These are phyloP conservation scores for Calonectria multiphialidica DNA, from an alignment of 2,329 filamentous ascomycete species.

Conservation along the genomic window DNA sequence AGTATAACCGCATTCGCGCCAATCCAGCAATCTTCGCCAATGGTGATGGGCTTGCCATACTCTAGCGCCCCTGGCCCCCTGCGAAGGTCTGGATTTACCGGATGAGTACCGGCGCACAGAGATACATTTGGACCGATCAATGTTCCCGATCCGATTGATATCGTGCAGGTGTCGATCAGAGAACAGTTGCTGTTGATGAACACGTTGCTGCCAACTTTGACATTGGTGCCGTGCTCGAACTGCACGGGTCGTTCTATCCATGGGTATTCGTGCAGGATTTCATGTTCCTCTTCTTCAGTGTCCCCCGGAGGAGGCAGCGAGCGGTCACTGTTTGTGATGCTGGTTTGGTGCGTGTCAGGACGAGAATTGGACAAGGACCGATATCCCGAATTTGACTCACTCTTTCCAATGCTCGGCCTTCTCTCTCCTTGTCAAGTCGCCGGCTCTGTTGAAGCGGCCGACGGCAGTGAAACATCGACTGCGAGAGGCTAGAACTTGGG, in stretches of 20 bases:
- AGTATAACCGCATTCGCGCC: constrained; percentile 79
- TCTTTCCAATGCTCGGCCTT: constrained; percentile 79
- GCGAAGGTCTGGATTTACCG: constrained; percentile 78
- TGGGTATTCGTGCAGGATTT: constrained; percentile 72
- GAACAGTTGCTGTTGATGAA: constrained; percentile 82
- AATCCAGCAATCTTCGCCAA: constrained; percentile 87
- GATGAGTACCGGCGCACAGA: constrained; percentile 82
- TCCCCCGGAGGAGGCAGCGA: constrained; percentile 71
- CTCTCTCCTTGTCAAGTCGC: too few relatives aligned
- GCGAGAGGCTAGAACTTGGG: too few relatives aligned
- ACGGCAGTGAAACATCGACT: too few relatives aligned
- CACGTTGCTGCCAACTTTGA: constrained; percentile 73
- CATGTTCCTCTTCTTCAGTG: constrained; percentile 73
- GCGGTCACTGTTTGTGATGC: constrained; percentile 71
- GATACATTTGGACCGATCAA: constrained; percentile 83
- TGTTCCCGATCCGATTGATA: constrained; percentile 82
- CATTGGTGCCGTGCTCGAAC: constrained; percentile 83
- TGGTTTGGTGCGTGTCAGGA: constrained; percentile 48
- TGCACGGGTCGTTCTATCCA: constrained; percentile 78
- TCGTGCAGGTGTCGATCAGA: constrained; percentile 81
- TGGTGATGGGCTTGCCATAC: constrained; percentile 76
- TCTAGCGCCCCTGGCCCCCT: constrained; percentile 84
- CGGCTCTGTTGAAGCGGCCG: too few relatives aligned
- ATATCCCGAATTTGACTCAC: too few relatives aligned
- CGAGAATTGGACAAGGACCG: neutral